phyloP scores from a whole-genome alignment of 108 stramenopile species.

The Cyclostephanos invisitatus region DNA sequence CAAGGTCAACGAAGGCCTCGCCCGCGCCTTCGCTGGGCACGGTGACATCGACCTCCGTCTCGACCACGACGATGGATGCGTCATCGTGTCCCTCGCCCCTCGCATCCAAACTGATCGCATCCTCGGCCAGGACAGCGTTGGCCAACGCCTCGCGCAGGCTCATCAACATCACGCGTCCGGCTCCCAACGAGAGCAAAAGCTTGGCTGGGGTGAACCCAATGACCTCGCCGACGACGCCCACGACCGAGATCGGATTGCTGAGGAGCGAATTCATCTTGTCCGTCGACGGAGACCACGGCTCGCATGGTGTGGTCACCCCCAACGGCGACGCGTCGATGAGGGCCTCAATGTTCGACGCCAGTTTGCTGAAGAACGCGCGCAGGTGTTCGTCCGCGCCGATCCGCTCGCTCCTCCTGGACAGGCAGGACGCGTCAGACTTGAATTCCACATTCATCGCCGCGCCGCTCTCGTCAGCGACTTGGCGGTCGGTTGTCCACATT shows the following conservation, averaged over 20 bases:
- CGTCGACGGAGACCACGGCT: slow-evolving; percentile 23
- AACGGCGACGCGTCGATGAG: slow-evolving; percentile 30
- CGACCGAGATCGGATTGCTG: slow-evolving; percentile 18
- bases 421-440: not conserved
- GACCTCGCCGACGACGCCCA: slow-evolving; percentile 13
- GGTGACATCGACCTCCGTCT: slow-evolving; percentile 9
- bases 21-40: slow-evolving; percentile 10
- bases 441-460: not conserved
- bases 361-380: slow-evolving; percentile 9
- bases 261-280: slow-evolving; percentile 19
- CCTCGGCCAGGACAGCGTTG: slow-evolving; percentile 18
- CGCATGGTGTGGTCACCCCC: slow-evolving; percentile 21
- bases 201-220: slow-evolving; percentile 6
- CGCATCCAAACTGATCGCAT: slow-evolving; percentile 1
- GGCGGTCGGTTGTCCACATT: slow-evolving; percentile 1
- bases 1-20: slow-evolving; percentile 26
- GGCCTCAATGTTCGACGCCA: slow-evolving; percentile 17
- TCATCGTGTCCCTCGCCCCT: not conserved
- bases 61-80: slow-evolving; percentile 16
- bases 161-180: slow-evolving; percentile 10
- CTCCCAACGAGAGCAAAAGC: slow-evolving; percentile 5
- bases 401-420: not conserved
- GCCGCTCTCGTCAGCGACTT: slow-evolving; percentile 1
- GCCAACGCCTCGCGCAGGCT: slow-evolving; percentile 17
- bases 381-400: slow-evolving; percentile 4